Evolutionary conservation across 2,329 filamentous ascomycete species (phyloP), one percentile per base, ranked within the genome.

Genomic region (Microcyclosporella mali): DNA sequence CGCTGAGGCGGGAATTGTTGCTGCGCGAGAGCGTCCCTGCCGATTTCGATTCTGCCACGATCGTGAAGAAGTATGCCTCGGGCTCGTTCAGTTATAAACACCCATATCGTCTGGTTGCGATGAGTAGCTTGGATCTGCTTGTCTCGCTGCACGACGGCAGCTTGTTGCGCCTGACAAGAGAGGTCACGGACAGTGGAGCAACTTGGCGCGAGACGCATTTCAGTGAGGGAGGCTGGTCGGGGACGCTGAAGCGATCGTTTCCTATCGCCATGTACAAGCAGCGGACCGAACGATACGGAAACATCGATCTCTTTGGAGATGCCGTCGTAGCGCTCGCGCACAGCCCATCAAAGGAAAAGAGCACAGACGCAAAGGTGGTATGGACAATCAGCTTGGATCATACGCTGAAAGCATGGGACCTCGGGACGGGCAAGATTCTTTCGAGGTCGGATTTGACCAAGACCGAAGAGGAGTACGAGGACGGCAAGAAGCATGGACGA

Each of bases 371-470:
- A 14, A 78, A 51, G 65, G 79, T 62, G 54, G 68, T 82, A 8
- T 86, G 95, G 56, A 89, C 89, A 0, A 79, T 95, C 37, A 92
- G 85, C 50, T 71, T 98, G 46, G 89, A 98, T 56, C 89, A 98
- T 61, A 83, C 81, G 9, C 70, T 98, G 60, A 82, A 88, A 57
- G 81, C 92, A 30, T 97, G 92, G 90, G 92, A 94, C 59, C 72
- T 90, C 25, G 72, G 78, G n/a, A 85, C 79, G 30, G 89, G 89
- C 35, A 85, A 82, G 60, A 77, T 94, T 41, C 78, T 86, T 4
- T 79, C 81, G 43, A 82, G 83, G 4, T 81, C 80, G 53, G 90
- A 98, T 64, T 73, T 98, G 25, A 66, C 97, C 12, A 80, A 84
- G 53, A 75, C 81, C 15, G 45, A 41, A 40, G 18, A 18, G 6